A percentile compares a stretch with the other conserved stretches of the same genome.
phyloP scores from a whole-genome alignment of 108 stramenopile genomes.

The Ochromonas danica region DNA sequence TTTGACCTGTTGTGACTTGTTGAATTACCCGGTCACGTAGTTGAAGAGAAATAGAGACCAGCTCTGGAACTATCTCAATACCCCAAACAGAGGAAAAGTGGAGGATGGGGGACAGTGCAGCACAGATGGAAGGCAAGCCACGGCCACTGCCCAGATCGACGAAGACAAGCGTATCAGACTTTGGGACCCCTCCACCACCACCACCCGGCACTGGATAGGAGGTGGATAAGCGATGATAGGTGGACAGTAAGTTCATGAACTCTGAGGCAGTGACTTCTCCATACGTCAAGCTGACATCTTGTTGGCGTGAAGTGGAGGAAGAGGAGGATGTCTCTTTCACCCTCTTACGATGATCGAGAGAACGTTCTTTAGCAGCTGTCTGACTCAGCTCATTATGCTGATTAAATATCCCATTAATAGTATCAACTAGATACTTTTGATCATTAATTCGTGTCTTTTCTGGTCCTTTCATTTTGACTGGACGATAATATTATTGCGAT shows the following conservation, averaged over 20 bases:
- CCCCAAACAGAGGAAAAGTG: background rate
- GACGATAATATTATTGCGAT: too few relatives aligned
- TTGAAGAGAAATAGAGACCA: background rate
- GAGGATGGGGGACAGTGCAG: background rate
- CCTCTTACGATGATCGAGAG: too few relatives aligned
- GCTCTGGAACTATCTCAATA: background rate
- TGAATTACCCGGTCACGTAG: background rate
- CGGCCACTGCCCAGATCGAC: slow-evolving; percentile 13
- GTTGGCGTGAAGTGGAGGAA: background rate
- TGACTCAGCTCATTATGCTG: too few relatives aligned
- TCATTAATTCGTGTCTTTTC: too few relatives aligned
- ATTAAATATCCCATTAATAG: too few relatives aligned
- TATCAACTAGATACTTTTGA: too few relatives aligned
- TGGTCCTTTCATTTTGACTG: too few relatives aligned
- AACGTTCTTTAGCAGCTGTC: too few relatives aligned
- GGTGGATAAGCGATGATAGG: background rate
- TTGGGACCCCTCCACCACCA: too few relatives aligned
- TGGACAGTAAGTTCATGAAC: background rate
- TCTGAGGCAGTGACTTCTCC: background rate
- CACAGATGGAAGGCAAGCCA: background rate
- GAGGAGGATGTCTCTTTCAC: too few relatives aligned
- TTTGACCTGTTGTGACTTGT: background rate
- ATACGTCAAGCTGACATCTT: background rate
- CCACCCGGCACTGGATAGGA: background rate
- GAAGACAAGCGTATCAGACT: too few relatives aligned